Conservation (phyloP, 257 asterid species). For the Verbascum thapsus region DNA sequence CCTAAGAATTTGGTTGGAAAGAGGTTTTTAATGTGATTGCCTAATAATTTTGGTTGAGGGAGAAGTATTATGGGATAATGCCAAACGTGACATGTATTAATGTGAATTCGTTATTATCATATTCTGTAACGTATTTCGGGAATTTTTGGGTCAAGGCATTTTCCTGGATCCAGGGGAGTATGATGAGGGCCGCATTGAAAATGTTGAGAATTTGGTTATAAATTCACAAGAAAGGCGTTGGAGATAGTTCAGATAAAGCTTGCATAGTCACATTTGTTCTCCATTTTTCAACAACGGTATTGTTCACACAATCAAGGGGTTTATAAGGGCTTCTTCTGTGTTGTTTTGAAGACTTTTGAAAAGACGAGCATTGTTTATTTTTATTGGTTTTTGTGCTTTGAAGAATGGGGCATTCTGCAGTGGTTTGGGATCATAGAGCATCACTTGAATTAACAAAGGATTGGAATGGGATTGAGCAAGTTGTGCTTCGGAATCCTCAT, state of each 20-base stretch:
- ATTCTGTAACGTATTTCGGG: conserved; percentile 27
- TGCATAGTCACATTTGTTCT: conserved; percentile 28
- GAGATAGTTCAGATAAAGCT: conserved; percentile 35
- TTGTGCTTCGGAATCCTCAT: conserved; percentile 70
- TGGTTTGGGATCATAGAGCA: conserved; percentile 74
- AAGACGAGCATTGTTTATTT: background rate
- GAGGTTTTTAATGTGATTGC: conserved; percentile 34
- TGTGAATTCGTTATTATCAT: too few species aligned
- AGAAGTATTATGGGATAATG: conserved; percentile 33
- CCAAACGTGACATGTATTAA: conserved; percentile 38
- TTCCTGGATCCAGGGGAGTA: conserved; percentile 48
- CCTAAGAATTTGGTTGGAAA: conserved; percentile 19
- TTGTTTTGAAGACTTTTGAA: conserved; percentile 27
- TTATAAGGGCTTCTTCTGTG: conserved; percentile 25
- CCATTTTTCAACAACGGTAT: conserved; percentile 15
- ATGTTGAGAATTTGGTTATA: conserved; percentile 30
- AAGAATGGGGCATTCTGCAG: conserved; percentile 83
- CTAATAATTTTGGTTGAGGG: conserved; percentile 44
- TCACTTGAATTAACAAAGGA: conserved; percentile 75
- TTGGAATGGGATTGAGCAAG: conserved; percentile 88
- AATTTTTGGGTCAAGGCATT: conserved; percentile 28
- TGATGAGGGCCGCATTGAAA: conserved; percentile 35
- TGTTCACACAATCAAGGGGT: conserved; percentile 23
- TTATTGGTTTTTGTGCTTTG: conserved; percentile 18
- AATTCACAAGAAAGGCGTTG: conserved; percentile 32